A percentile compares a stretch with the other conserved stretches of the same genome.
Evolutionary conservation across 345 rosid species (phyloP).

Genomic region (Gossypium rotundifolium): DNA sequence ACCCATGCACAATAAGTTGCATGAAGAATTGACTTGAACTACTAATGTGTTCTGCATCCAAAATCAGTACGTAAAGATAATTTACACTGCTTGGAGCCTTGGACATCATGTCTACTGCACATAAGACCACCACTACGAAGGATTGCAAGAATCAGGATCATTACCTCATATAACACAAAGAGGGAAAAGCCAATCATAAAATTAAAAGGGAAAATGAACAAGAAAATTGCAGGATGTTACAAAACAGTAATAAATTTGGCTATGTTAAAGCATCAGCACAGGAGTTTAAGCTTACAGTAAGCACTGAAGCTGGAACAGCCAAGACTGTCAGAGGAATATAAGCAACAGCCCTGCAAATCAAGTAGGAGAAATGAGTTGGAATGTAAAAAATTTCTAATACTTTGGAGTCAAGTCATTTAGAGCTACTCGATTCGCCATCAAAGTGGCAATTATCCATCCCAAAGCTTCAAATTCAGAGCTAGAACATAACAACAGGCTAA

Average conservation of each 20-base stretch:
- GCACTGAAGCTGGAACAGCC: slow-evolving; percentile 99
- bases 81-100: not conserved
- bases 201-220: not conserved
- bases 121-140: not conserved
- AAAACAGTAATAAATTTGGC: not conserved
- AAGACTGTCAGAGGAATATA: slow-evolving; percentile 89
- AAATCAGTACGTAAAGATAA: not conserved
- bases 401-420: slow-evolving; percentile 1
- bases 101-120: not conserved
- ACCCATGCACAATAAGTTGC: not conserved
- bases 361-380: slow-evolving; percentile 1
- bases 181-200: not conserved
- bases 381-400: not conserved
- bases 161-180: not conserved
- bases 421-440: not conserved
- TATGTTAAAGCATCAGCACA: not conserved
- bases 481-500: not conserved
- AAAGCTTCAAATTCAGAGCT: not conserved
- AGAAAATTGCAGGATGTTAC: not conserved
- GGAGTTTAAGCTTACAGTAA: slow-evolving; percentile 57
- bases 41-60: not conserved
- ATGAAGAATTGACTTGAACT: not conserved
- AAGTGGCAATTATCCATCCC: not conserved
- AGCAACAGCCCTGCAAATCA: slow-evolving; percentile 73
- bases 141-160: not conserved